Evolutionary conservation across 768 basidiomycete species (phyloP).

Genomic region (Termitomyces heimii): DNA sequence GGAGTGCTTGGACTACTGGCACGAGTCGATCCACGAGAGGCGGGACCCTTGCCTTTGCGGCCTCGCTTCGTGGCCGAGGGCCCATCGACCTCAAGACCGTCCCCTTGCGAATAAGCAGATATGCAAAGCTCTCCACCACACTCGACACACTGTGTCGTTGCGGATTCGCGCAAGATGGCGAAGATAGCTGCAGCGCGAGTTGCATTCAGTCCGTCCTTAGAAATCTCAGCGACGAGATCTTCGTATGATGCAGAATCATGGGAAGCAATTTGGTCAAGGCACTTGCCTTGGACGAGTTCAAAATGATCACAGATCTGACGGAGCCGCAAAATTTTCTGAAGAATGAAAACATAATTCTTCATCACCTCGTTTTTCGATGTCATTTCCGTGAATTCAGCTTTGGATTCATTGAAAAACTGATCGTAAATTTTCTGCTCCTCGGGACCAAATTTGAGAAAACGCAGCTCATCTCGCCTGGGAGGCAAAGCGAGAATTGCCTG

Average conservation of each 20-base stretch:
- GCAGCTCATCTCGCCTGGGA: constrained; percentile 83
- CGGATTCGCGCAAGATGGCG: constrained; percentile 78
- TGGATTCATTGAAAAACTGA: constrained; percentile 83
- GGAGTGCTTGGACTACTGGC: constrained; percentile 63
- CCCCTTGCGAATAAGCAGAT: constrained; percentile 41
- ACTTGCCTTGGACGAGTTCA: constrained; percentile 78
- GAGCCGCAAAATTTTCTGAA: constrained; percentile 93
- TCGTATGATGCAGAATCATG: constrained; percentile 65
- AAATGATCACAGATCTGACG: constrained; percentile 98
- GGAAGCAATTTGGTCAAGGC: constrained; percentile 28
- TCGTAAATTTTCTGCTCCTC: constrained; percentile 86
- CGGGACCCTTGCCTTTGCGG: constrained; percentile 42
- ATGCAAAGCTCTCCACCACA: constrained; percentile 74
- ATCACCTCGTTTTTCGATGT: constrained; percentile 87
- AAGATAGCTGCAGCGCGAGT: constrained; percentile 79
- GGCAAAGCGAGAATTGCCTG: constrained; percentile 84
- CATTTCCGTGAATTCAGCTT: constrained; percentile 86
- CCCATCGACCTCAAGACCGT: constrained; percentile 43
- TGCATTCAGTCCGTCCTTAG: constrained; percentile 71
- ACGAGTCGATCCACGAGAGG: constrained; percentile 68
- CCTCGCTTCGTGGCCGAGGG: constrained; percentile 40
- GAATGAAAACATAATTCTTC: constrained; percentile 97
- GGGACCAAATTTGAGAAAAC: constrained; percentile 76
- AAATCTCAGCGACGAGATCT: constrained; percentile 70
- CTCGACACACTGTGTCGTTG: constrained; percentile 84